Evolutionary conservation across 345 rosid species (phyloP), one percentile per base, ranked within the genome.

Genomic region (Gossypium rotundifolium): DNA sequence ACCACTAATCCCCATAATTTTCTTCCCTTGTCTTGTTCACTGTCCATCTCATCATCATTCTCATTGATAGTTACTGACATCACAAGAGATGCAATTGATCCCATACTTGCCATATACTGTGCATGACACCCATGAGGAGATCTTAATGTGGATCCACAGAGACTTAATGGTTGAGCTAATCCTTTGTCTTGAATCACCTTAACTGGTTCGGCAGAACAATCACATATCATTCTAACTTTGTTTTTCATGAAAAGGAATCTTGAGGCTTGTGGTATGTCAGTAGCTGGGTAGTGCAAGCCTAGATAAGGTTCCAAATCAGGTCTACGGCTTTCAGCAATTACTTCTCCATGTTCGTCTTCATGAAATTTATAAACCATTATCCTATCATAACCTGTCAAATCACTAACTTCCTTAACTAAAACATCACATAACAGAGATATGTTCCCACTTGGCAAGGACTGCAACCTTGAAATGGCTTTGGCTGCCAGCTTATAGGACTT

Each of bases 281-380:
- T 92, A 46, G 96, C 94, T 0, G 97, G 93, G 75, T 85, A 92
- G 87, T 89, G 96, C 80, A 90, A 82, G 63, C 96, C 97, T 14
- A 88, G 86, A 77, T 89, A 90, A 18, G 98, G 90, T 55, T 93
- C 93, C 77, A 89, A 60, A 33, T 77, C 89, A 61, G 84, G 77
- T 72, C 78, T 80, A 68, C 79, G 46, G 55, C 79, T 76, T 75
- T 93, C 98, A 3, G 98, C 93, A 78, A 93, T 74, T 65, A 93
- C 98, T 81, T 93, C 98, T 49, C 96, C 98, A 74, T 93, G 98
- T 76, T 90, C 98, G 77, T 93, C 98, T 51, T 88, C 96, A 70
- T 93, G 98, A 49, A 93, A 93, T 65, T 80, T 91, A 80, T 93
- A 93, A 23, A 87, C 93, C 98, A 93, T 93, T 9, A 93, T 88